Conservation (phyloP, 371 early-diverging fungal genomes). For the Amoeboaphelidium protococcarum region DNA sequence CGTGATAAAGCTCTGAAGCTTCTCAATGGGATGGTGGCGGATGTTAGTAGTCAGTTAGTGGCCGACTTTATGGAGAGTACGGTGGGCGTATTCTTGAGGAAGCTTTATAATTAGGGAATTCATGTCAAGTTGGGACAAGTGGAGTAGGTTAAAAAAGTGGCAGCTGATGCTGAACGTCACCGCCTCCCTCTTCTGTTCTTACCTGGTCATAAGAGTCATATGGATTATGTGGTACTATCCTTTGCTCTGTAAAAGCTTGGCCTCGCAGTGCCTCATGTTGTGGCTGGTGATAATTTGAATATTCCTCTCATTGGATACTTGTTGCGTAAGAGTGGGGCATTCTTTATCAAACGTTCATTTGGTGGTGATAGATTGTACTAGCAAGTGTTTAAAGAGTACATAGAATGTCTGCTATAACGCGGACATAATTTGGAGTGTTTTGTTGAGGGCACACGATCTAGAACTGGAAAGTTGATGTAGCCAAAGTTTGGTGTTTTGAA, state of each 20-base stretch:
- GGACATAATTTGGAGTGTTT: conserved; percentile 60
- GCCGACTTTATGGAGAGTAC: too few species aligned
- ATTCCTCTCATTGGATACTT: conserved; percentile 1
- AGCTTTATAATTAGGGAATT: neutral
- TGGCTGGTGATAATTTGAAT: conserved; percentile 56
- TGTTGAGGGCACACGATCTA: conserved; percentile 57
- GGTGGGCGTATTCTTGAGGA: too few species aligned
- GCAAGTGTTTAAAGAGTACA: conserved; percentile 40
- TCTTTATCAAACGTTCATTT: conserved; percentile 57
- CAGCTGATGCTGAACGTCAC: conserved; percentile 31
- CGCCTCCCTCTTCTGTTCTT: conserved; percentile 44
- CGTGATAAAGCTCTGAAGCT: too few species aligned
- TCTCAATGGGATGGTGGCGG: too few species aligned
- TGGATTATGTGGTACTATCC: conserved; percentile 61
- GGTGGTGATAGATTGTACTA: conserved; percentile 45
- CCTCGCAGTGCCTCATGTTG: conserved; percentile 55
- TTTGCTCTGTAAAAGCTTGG: conserved; percentile 57
- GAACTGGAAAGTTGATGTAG: conserved; percentile 39
- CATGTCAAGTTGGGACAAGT: neutral
- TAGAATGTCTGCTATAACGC: conserved; percentile 24
- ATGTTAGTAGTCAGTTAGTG: too few species aligned
- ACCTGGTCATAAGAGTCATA: conserved; percentile 68
- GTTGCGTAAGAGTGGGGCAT: conserved; percentile 15
- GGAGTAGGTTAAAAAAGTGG: conserved; percentile 22
- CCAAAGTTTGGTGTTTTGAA: conserved; percentile 61